Evolutionary conservation across 208 protist genomes (phyloP).

Genomic region (Leishmania gerbilli): DNA sequence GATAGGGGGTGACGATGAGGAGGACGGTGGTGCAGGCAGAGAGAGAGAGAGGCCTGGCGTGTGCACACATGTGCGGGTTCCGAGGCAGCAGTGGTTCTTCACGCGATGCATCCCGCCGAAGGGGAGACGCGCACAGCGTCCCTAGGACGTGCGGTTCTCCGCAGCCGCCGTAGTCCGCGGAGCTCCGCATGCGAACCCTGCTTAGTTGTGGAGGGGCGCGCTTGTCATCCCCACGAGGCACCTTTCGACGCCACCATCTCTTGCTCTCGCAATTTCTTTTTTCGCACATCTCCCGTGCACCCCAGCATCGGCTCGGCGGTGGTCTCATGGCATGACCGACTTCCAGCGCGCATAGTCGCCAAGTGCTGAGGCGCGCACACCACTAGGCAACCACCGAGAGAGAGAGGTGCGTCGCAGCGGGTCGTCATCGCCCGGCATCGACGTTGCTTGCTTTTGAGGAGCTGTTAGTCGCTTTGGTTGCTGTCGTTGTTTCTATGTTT

Average conservation of each 20-base stretch:
- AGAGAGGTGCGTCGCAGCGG: not conserved
- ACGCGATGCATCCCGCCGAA: not conserved
- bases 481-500: conserved; percentile 4
- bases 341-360: not conserved
- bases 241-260: not conserved
- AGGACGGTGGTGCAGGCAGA: not conserved
- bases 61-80: not conserved
- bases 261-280: not conserved
- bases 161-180: not conserved
- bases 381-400: not conserved
- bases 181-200: not conserved
- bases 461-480: not conserved
- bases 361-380: not conserved
- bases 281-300: not conserved
- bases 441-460: not conserved
- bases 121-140: not conserved
- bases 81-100: not conserved
- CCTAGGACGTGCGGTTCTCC: not conserved
- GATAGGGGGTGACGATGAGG: not conserved
- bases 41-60: not conserved
- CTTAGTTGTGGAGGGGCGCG: not conserved
- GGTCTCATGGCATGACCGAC: not conserved
- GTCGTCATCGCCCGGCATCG: not conserved
- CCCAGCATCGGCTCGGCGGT: not conserved
- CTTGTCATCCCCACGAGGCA: not conserved